These are phyloP conservation scores for Thecamonas trahens DNA, from an alignment of 78 protist species.

Conservation along the genomic window DNA sequence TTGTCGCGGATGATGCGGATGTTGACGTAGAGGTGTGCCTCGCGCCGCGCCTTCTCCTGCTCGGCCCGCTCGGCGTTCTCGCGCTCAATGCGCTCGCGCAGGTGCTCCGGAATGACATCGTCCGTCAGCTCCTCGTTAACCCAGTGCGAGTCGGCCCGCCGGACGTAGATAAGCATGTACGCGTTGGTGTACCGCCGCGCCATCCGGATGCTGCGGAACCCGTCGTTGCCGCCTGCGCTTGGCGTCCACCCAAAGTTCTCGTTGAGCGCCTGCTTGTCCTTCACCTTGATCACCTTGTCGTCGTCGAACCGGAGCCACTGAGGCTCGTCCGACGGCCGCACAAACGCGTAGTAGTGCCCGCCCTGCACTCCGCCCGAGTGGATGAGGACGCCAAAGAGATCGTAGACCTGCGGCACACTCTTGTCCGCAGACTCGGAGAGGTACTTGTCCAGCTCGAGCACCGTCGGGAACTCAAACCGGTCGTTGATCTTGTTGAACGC, in stretches of 20 bases:
- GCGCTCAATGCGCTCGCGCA: conserved; percentile 4
- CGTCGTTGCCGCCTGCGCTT: neutral
- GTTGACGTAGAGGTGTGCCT: conserved; percentile 17
- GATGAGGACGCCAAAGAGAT: conserved; percentile 76
- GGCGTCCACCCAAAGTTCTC: conserved; percentile 67
- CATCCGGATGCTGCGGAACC: conserved; percentile 8
- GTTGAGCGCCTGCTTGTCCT: conserved; percentile 53
- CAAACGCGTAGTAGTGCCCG: conserved; percentile 93
- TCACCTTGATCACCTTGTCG: conserved; percentile 63
- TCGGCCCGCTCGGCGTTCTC: conserved; percentile 28
- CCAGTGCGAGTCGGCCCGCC: conserved; percentile 20
- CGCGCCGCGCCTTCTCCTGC: conserved; percentile 4
- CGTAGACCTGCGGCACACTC: conserved; percentile 1
- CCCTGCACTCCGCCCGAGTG: conserved; percentile 90
- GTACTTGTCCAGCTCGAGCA: conserved; percentile 39
- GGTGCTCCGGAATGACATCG: conserved; percentile 27
- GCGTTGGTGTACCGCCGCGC: conserved; percentile 35
- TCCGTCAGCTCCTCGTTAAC: conserved; percentile 28
- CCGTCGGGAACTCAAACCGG: neutral
- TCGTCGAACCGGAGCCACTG: conserved; percentile 83
- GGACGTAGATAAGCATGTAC: conserved; percentile 88
- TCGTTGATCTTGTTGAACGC: conserved; percentile 82
- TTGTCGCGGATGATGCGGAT: neutral
- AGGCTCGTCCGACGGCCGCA: conserved; percentile 51
- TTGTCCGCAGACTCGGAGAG: conserved; percentile 9